Conservation (phyloP, 2,329 filamentous ascomycete species). For the Byssoonygena ceratinophila region DNA sequence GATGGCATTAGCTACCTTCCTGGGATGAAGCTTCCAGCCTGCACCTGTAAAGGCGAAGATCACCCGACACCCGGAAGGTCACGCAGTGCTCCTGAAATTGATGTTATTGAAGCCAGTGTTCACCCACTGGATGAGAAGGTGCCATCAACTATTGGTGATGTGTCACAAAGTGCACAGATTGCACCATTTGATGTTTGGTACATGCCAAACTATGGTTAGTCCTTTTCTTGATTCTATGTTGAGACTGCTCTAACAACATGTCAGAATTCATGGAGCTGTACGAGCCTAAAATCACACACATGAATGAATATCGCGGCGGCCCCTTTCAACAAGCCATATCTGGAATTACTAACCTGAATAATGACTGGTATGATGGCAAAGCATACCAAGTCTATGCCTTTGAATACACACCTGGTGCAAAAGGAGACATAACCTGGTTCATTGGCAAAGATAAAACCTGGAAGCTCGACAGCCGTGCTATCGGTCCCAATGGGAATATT, state of each 20-base stretch:
- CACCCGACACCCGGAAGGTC: constrained; percentile 57
- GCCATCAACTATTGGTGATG: constrained; percentile 47
- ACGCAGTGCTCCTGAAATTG: constrained; percentile 59
- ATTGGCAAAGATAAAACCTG: constrained; percentile 55
- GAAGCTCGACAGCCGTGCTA: constrained; percentile 49
- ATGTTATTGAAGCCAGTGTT: constrained; percentile 60
- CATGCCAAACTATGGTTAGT: constrained; percentile 48
- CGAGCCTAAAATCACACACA: constrained; percentile 45
- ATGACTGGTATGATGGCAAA: constrained; percentile 56
- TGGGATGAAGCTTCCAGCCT: constrained; percentile 59
- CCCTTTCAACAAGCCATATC: constrained; percentile 55
- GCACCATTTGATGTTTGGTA: constrained; percentile 63
- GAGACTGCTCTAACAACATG: neutral
- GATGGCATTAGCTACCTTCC: constrained; percentile 58
- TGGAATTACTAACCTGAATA: constrained; percentile 51
- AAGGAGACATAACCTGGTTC: constrained; percentile 57
- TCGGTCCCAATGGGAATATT: constrained; percentile 60
- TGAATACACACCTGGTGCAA: constrained; percentile 51
- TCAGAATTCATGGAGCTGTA: constrained; percentile 55
- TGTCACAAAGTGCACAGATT: constrained; percentile 56
- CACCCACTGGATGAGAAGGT: constrained; percentile 39
- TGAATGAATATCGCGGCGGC: constrained; percentile 53
- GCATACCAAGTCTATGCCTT: constrained; percentile 54
- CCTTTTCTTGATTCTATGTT: neutral
- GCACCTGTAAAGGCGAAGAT: constrained; percentile 53